Evolutionary conservation across 1,284 basidiomycete species (phyloP).

Genomic region (Cryptococcus sp.): DNA sequence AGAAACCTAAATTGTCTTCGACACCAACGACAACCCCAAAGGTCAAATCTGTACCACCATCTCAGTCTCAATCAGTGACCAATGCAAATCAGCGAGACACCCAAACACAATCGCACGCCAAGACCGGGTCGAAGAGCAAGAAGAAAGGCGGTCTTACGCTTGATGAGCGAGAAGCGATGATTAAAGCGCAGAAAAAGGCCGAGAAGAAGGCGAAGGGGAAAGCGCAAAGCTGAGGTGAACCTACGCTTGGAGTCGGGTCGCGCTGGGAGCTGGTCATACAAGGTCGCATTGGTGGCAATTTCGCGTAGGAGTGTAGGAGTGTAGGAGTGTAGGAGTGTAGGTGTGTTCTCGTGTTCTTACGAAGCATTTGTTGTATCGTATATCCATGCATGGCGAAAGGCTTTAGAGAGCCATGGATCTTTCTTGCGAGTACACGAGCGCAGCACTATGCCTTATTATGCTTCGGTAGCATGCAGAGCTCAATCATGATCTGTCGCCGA

Average conservation of each 20-base stretch:
- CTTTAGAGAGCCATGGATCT: too few species aligned
- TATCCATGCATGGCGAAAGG: too few species aligned
- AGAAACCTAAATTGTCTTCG: not conserved
- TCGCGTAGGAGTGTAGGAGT: too few species aligned
- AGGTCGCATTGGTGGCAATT: too few species aligned
- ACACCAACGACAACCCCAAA: not conserved
- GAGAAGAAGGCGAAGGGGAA: constrained; percentile 13
- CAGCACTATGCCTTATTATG: too few species aligned
- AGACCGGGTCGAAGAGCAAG: not conserved
- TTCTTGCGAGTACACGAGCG: too few species aligned
- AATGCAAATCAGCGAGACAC: constrained; percentile 1
- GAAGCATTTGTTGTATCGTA: not conserved
- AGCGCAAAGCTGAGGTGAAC: constrained; percentile 9
- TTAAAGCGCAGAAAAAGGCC: constrained; percentile 23
- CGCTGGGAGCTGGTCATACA: too few species aligned
- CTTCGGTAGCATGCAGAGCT: too few species aligned
- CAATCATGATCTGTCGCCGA: too few species aligned
- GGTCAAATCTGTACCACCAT: not conserved
- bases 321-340: too few species aligned
- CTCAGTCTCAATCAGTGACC: not conserved
- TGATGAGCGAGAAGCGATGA: constrained; percentile 18
- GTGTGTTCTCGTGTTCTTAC: not conserved
- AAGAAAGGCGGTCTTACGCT: constrained; percentile 2
- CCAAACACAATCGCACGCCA: not conserved
- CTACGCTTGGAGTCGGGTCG: too few species aligned